Base-by-base conservation (phyloP, 176 grass and related monocot species). In the Aegilops tauschii region DNA sequence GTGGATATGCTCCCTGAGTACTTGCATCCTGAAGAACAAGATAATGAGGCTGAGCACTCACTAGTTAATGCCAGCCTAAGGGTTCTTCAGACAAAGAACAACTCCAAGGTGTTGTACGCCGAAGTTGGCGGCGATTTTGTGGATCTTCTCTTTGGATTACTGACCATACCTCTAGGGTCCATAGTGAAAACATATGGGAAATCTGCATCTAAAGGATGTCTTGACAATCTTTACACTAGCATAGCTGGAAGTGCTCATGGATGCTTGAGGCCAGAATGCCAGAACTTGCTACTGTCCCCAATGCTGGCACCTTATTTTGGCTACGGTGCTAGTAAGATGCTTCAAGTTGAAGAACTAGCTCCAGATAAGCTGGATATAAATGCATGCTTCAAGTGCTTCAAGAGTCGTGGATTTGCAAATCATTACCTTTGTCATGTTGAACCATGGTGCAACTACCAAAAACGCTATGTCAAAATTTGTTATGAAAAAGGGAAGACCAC, bases 401-500 rank as follows among this genome's bases (percentile, higher is more conserved):
- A 56, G 52, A 1, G 0, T 17, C 16, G 52, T 20, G 52, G 52
- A 0, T 56, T 56, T 56, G 17, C 52, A 1, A 56, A 56, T 6
- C 52, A 2, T 20, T 0, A 0, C 16, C 0, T 0, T 18, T 56
- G 52, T 56, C 52, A 56, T 18, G 50, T 0, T 2, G 9, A 42
- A 42, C 2, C 0, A 9, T 39, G 37, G 37, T 39, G 1, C 8
- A 39, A 37, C 5, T 6, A 0, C 35, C 35, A 6, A 36, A 36
- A 36, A 37, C 6, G 36, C 1, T 37, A 37, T 37, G 1, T 37
- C 36, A 37, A 37, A 37, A 37, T 8, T 37, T 37, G 36, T 37
- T 6, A 37, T 37, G 36, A 37, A 37, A 37, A 37, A 6, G 5
- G 3, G 35, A 36, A 36, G 35, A 47, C 45, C 45, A 47, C 45